Base-by-base conservation (phyloP, 768 basidiomycete genomes). In the Podaxis pistillaris region DNA sequence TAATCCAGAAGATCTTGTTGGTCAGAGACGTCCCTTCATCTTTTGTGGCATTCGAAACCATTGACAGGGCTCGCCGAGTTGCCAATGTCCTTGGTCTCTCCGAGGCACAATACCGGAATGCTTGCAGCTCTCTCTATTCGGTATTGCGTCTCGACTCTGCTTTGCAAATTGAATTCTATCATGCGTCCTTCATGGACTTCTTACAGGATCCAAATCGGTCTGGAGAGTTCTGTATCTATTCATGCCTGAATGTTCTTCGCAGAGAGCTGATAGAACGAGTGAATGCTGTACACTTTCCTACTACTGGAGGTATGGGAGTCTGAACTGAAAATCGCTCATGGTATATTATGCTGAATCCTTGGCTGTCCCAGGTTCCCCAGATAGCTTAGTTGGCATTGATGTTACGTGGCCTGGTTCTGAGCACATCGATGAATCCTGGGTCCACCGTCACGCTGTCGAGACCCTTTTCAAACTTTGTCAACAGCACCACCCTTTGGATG, bases 171-270 rank as follows among this genome's bases (percentile, higher is more conserved):
- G 22, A 11, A 2, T 58, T 49, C 19, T 50, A 58, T 17, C 57
- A 50, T 17, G 57, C 47, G 19, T 58, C 57, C 12, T 50, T 58
- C 33, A 58, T 58, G 57, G 57, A 58, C 28, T 58, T 40, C 8
- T 15, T 58, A 7, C 8, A 5, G 33, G 46, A 58, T 33, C 6
- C 46, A 17, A 50, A 11, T n/a, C 44, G 44, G n/a, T 46, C 44
- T 2, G 5, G 15, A 2, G 15, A 46, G 19, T 46, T 46, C 44
- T 19, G 44, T 8, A 17, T 19, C 44, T 46, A 46, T 19, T 46
- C 44, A 17, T n/a, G 8, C 7, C 44, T 46, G 8, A 46, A 19
- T 19, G n/a, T 19, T n/a, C 44, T 46, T 17, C 12, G 44, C 17
- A 19, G n/a, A 46, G 44, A 46, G 7, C 44, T 46, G 7, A 19